Evolutionary conservation across 2,329 filamentous ascomycete genomes (phyloP), one percentile per base, ranked within the genome.

Genomic region (Talaromyces sp.): DNA sequence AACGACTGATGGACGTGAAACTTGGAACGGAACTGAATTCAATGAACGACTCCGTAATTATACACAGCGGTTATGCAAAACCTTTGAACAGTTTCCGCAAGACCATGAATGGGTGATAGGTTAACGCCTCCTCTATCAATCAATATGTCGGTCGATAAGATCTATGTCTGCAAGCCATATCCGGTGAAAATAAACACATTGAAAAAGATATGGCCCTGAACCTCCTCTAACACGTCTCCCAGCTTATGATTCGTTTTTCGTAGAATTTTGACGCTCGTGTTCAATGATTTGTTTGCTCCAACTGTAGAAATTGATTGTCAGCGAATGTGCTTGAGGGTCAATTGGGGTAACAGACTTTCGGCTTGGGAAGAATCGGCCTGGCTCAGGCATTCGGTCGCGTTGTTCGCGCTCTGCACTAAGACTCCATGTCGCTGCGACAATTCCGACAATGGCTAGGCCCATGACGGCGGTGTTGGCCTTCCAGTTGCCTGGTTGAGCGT

Each of bases 401-500:
- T 82, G 75, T 74, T 95, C 90, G 63, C 84, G 80, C 66, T 89
- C 83, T 39, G 89, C 88, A 70, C 89, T 91, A 67, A 88, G 75
- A 69, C 81, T 88, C 82, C 85, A 93, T 61, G 81, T 82, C 67
- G 88, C 75, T 52, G 82, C 86, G 59, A 82, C 80, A 64, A 95
- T 81, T 63, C 88, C 86, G 64, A 87, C 64, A 53, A 94, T 79
- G 57, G 88, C 82, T 50, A 79, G 82, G 60, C 84, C 83, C 71
- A 91, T 85, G 65, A 94, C 80, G 57, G 87, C 81, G 5, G 94
- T 99, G 81, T 99, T 99, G 69, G 80, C 78, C 75, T 89, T 94
- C 94, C 94, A 99, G 82, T 99, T 99, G 66, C 84, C 81, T 56
- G 94, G 94, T 75, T 96, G 93, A 56, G 88, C 80, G 78, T 99